phyloP scores from a whole-genome alignment of 768 basidiomycete species.

The Lactarius psammicola region DNA sequence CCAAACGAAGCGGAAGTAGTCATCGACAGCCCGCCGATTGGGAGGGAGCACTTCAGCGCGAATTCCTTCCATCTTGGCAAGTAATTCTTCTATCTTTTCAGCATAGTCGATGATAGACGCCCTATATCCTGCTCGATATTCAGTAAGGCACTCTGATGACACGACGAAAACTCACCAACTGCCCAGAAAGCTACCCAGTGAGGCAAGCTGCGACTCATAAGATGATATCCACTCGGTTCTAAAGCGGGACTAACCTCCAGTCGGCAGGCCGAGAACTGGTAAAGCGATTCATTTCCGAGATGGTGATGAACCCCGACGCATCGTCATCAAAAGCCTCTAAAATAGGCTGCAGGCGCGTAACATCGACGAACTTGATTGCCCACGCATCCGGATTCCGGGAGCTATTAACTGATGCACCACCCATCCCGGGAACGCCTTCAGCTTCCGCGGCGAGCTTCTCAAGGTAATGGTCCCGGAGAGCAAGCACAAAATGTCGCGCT shows the following conservation, averaged over 20 bases:
- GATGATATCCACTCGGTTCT: neutral
- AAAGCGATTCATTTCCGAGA: conserved; percentile 38
- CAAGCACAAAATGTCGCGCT: conserved; percentile 29
- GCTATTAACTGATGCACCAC: neutral
- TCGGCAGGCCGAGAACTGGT: conserved; percentile 30
- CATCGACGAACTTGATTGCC: conserved; percentile 31
- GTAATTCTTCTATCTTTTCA: conserved; percentile 13
- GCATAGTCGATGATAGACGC: conserved; percentile 24
- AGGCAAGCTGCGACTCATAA: conserved; percentile 27
- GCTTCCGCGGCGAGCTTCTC: conserved; percentile 26
- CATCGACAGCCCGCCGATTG: conserved; percentile 5
- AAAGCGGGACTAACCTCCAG: conserved; percentile 32
- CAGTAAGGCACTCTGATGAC: neutral
- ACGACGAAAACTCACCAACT: conserved; percentile 10
- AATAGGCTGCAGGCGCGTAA: conserved; percentile 31
- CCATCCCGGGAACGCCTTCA: neutral
- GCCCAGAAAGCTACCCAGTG: conserved; percentile 39
- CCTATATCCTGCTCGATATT: conserved; percentile 12
- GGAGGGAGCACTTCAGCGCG: conserved; percentile 10
- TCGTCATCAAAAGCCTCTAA: conserved; percentile 39
- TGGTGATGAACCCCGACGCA: conserved; percentile 36
- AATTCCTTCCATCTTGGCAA: conserved; percentile 25
- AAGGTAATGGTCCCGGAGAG: conserved; percentile 36
- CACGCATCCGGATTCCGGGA: conserved; percentile 30
- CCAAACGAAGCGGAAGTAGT: conserved; percentile 11